Evolutionary conservation across 108 stramenopile genomes (phyloP).

Genomic region (Chaetoceros muelleri): DNA sequence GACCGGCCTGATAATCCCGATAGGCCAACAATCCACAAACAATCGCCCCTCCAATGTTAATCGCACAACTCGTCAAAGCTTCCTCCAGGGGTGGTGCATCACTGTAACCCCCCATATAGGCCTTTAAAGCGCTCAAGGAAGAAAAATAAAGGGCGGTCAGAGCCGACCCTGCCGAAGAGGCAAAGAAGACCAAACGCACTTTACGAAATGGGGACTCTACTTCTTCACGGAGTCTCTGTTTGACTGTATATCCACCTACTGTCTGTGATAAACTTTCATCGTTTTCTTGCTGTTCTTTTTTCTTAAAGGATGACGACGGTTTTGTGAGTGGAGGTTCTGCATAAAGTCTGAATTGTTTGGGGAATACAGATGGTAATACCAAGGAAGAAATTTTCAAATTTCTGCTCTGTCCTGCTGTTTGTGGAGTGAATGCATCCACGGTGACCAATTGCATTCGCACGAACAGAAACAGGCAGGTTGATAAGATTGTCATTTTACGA

Average conservation of each 20-base stretch:
- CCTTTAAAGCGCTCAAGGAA: conserved; percentile 40
- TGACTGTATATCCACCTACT: conserved; percentile 72
- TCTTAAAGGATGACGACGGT: too few species aligned
- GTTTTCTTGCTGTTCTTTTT: too few species aligned
- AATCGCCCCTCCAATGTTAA: conserved; percentile 49
- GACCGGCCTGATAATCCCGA: conserved; percentile 52
- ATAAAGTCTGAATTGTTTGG: too few species aligned
- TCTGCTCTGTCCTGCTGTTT: too few species aligned
- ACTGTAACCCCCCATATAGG: conserved; percentile 37
- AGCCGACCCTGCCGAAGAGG: conserved; percentile 40
- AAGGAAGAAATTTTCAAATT: too few species aligned
- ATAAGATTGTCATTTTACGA: too few species aligned
- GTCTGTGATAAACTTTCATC: conserved; percentile 14
- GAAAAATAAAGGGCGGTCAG: conserved; percentile 67
- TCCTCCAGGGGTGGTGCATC: conserved; percentile 55
- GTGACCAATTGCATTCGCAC: too few species aligned
- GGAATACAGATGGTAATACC: too few species aligned
- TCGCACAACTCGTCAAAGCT: conserved; percentile 41
- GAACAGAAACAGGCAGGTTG: too few species aligned
- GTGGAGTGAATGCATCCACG: too few species aligned
- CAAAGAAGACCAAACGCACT: conserved; percentile 68
- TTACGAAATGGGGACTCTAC: conserved; percentile 80
- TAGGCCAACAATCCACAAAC: conserved; percentile 43
- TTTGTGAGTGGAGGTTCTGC: too few species aligned
- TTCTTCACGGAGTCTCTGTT: conserved; percentile 78